Evolutionary conservation across 345 rosid genomes (phyloP).

Genomic region (Trapa bicornis): DNA sequence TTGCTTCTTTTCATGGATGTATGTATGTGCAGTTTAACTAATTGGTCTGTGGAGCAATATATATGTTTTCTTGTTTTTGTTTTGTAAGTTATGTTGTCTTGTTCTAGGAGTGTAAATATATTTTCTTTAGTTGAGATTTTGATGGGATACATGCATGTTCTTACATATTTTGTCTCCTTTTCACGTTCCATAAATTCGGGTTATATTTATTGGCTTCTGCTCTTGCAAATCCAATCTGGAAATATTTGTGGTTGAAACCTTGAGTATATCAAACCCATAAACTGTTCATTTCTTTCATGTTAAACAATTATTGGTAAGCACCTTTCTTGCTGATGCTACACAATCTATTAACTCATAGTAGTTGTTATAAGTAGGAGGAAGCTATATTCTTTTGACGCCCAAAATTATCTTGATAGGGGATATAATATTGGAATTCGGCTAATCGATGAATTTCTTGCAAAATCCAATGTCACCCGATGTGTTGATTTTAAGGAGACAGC

Average conservation of each 20-base stretch:
- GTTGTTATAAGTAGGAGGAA: background rate
- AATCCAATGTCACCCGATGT: conserved; percentile 78
- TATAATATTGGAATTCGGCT: conserved; percentile 83
- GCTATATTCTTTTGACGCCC: background rate
- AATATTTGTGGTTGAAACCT: background rate
- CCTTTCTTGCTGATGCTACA: background rate
- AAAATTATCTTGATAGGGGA: conserved; percentile 47
- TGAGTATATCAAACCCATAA: background rate
- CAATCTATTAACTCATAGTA: background rate
- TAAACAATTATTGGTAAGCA: background rate
- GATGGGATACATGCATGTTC: no score
- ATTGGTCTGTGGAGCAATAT: background rate
- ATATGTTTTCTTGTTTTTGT: background rate
- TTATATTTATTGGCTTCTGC: no score
- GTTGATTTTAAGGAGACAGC: conserved; percentile 91
- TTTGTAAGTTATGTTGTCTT: no score
- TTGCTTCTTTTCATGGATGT: background rate
- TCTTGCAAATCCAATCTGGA: no score
- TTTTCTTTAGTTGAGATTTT: background rate
- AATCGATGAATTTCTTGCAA: conserved; percentile 86
- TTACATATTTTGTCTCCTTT: background rate
- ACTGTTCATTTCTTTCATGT: background rate
- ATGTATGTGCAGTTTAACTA: background rate
- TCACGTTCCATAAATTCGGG: background rate
- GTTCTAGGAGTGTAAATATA: background rate